These are phyloP conservation scores for Circinella umbellata DNA, from an alignment of 371 early-diverging fungal species.

Conservation along the genomic window DNA sequence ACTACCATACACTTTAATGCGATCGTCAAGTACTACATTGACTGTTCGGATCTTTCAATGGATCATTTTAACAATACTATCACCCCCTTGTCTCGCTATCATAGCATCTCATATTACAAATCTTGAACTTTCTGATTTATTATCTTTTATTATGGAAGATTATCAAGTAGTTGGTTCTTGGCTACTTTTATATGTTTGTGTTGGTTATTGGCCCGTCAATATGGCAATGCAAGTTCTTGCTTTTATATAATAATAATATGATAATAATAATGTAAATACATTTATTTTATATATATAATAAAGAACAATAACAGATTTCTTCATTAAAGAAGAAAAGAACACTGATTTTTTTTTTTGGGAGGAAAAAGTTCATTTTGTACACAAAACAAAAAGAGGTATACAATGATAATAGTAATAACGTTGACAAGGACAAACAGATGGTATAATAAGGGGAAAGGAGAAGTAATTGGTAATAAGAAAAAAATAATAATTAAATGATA, in stretches of 20 bases:
- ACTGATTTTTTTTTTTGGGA: too few relatives aligned
- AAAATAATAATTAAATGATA: too few relatives aligned
- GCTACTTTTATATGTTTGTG: conserved; percentile 64
- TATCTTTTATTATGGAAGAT: conserved; percentile 50
- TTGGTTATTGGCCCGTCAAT: conserved; percentile 73
- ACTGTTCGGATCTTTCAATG: conserved; percentile 39
- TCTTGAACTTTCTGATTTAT: conserved; percentile 27
- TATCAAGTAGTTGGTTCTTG: conserved; percentile 66
- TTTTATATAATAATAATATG: conserved; percentile 20
- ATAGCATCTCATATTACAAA: conserved; percentile 30
- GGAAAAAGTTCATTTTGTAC: too few relatives aligned
- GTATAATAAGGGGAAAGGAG: too few relatives aligned
- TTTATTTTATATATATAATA: too few relatives aligned
- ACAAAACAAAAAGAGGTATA: too few relatives aligned
- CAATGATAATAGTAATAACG: too few relatives aligned
- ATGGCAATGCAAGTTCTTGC: conserved; percentile 57
- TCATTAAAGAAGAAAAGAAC: too few relatives aligned
- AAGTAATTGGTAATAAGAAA: too few relatives aligned
- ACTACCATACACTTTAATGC: conserved; percentile 65
- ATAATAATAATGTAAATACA: too few relatives aligned
- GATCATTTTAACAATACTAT: conserved; percentile 42
- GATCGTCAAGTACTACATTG: conserved; percentile 46
- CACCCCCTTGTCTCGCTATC: conserved; percentile 57
- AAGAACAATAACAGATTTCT: too few relatives aligned
- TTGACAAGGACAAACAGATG: too few relatives aligned